phyloP scores from a whole-genome alignment of 495 filamentous ascomycete genomes.

The Barbatosphaeria neglecta region DNA sequence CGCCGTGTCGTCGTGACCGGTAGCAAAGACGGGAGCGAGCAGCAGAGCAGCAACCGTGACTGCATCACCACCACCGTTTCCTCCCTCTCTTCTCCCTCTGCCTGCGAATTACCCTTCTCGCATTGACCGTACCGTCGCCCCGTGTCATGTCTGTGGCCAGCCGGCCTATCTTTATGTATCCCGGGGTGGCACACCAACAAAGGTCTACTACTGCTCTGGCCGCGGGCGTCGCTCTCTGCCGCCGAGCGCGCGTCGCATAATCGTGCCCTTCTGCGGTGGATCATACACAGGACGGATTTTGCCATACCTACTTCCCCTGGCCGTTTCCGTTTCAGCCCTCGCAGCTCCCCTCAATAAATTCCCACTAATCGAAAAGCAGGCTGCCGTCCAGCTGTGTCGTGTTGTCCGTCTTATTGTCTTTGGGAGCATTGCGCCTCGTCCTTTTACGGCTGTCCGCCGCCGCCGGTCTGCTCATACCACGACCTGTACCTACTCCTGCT shows the following conservation, averaged over 20 bases:
- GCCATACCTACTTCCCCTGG: neutral
- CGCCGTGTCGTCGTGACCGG: too few species aligned
- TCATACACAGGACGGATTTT: neutral
- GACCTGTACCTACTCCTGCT: too few species aligned
- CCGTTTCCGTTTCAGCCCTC: constrained; percentile 1
- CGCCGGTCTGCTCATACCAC: neutral
- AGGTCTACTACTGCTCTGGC: too few species aligned
- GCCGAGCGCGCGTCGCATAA: neutral
- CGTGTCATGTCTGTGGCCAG: neutral
- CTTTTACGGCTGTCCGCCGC: constrained; percentile 1
- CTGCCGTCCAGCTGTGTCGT: neutral
- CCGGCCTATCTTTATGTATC: neutral
- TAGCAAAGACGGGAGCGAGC: too few species aligned
- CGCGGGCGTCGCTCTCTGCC: too few species aligned
- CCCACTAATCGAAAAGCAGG: neutral
- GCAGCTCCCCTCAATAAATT: neutral
- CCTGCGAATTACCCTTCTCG: neutral
- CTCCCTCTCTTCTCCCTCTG: neutral
- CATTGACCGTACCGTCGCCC: neutral
- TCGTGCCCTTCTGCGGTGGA: neutral
- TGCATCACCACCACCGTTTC: too few species aligned
- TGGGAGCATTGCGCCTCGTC: neutral
- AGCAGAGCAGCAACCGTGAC: too few species aligned
- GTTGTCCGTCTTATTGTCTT: neutral
- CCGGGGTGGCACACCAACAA: too few species aligned